Evolutionary conservation across 176 grass and related monocot genomes (phyloP).

Genomic region (Bonia amplexicaulis): DNA sequence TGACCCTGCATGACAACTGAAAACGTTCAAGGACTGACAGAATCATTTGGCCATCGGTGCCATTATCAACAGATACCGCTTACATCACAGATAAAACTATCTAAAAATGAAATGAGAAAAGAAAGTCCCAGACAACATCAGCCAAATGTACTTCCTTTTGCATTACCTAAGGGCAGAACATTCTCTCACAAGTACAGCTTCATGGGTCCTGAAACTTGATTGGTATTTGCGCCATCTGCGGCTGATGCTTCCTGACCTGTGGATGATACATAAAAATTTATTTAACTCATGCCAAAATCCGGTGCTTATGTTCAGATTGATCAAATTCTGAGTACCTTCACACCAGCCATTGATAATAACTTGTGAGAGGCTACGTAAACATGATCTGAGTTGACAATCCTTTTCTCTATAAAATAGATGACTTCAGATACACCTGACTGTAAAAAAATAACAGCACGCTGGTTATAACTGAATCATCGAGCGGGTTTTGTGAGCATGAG

Average conservation of each 20-base stretch:
- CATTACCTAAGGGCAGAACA: not conserved
- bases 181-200: slow-evolving; percentile 18
- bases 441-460: slow-evolving; percentile 41
- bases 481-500: not conserved
- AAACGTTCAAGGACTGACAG: not conserved
- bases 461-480: not conserved
- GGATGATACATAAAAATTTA: slow-evolving; percentile 18
- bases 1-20: not conserved
- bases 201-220: slow-evolving; percentile 78
- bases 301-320: not conserved
- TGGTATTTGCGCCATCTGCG: slow-evolving; percentile 71
- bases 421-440: slow-evolving; percentile 97
- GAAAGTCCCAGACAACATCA: not conserved
- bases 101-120: not conserved
- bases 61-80: not conserved
- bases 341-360: slow-evolving; percentile 72
- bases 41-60: not conserved
- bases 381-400: slow-evolving; percentile 58
- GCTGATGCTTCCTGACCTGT: slow-evolving; percentile 87
- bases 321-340: slow-evolving; percentile 60
- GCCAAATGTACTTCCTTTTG: not conserved
- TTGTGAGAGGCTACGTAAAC: slow-evolving; percentile 87
- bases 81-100: not conserved
- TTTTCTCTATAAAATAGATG: slow-evolving; percentile 97
- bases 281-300: not conserved